phyloP scores from a whole-genome alignment of 139 green algal genomes.

The Dunaliella primolecta region DNA sequence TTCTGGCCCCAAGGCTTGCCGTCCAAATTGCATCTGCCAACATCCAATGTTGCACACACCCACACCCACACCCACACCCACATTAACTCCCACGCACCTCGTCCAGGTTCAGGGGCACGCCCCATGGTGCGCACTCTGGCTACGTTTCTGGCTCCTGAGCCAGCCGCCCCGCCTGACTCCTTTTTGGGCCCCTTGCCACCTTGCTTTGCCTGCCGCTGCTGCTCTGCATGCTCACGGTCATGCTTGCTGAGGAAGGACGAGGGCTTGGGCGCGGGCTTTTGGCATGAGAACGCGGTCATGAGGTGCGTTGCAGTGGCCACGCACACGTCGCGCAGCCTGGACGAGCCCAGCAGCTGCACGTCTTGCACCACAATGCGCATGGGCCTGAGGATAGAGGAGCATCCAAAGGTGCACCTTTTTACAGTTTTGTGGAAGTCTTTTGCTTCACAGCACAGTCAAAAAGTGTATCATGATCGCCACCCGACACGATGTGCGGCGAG shows the following conservation, averaged over 20 bases:
- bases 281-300: background rate
- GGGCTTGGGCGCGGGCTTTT: background rate
- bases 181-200: background rate
- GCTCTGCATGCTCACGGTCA: background rate
- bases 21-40: too few species aligned
- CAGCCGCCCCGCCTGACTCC: background rate
- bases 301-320: constrained; percentile 35
- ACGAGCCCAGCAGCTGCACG: constrained; percentile 32
- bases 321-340: constrained; percentile 32
- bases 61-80: background rate
- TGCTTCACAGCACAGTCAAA: background rate
- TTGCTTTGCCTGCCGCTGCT: background rate
- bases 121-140: background rate
- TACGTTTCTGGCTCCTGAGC: background rate
- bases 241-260: background rate
- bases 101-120: background rate
- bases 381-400: constrained; percentile 15
- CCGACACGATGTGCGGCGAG: constrained; percentile 29
- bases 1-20: too few species aligned
- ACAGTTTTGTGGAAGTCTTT: too few species aligned
- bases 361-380: constrained; percentile 48
- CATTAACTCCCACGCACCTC: background rate
- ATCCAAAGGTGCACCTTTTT: background rate
- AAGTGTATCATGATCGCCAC: constrained; percentile 33
- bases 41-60: too few species aligned